Evolutionary conservation across 2,329 filamentous ascomycete genomes (phyloP), one percentile per base, ranked within the genome.

Genomic region (Fusarium pseudograminearum): DNA sequence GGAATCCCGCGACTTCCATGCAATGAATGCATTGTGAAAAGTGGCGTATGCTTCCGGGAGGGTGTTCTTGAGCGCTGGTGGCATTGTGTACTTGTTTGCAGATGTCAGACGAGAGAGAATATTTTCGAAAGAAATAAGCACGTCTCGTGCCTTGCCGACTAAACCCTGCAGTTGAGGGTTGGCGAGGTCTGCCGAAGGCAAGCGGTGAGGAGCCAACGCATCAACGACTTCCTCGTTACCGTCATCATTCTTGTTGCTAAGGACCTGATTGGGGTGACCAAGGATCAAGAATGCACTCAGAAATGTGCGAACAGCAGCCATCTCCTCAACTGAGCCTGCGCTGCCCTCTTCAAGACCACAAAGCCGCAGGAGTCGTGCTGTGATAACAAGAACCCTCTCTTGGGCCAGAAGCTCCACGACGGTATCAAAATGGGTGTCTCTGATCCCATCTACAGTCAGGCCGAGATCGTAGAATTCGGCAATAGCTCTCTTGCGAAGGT

Each of bases 1-100:
- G 0, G 91, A 93, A 76, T 95, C 93, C 54, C 92, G 87, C 3
- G 92, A 90, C 79, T 94, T 93, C 93, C 93, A 96, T 5, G 91
- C 89, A 64, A 93, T 91, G 75, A 96, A 94, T 2, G 91, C 91
- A 55, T 92, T 91, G 72, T 91, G 88, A 72, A 93, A 96, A 1
- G 90, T 87, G 33, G 90, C 87, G 75, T 94, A 93, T 2, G 88
- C 85, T 71, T 93, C 87, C 1, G 90, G 86, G 20, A 96, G 83
- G 2, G 86, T 85, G 55, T 89, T 86, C 31, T 86, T 83, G 41
- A 91, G 84, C 4, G 85, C 86, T 0, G 87, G 87, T 1, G 90
- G 89, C 44, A 90, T 86, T 0, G 86, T 90, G 76, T 89, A 92
- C 69, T 86, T 87, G 77, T 93, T 94, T 69, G 85, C 85, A 2